Percentiles rank a stretch among this genome's conserved stretches.
phyloP scores from a whole-genome alignment of 169 alveolate species.

The Eimeria nieschulzi region DNA sequence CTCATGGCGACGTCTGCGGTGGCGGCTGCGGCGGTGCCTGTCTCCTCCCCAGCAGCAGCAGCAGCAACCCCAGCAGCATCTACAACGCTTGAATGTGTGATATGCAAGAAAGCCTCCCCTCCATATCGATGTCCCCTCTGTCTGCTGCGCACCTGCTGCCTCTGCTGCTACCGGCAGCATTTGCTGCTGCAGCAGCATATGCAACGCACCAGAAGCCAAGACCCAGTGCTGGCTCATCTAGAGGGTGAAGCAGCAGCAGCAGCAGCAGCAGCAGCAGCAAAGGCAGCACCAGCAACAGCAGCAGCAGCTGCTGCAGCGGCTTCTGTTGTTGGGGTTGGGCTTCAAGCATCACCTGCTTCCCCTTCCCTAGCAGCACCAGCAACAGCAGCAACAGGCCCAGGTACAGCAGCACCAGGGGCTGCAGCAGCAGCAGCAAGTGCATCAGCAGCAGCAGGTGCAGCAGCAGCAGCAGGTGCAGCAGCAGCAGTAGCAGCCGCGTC shows the following conservation, averaged over 20 bases:
- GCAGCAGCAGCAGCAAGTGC: background rate
- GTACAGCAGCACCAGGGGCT: background rate
- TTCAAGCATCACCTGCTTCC: background rate
- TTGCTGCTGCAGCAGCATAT: slow-evolving; percentile 47
- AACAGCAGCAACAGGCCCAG: background rate
- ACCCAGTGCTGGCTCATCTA: slow-evolving; percentile 13
- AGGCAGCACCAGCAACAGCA: background rate
- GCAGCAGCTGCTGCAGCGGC: slow-evolving; percentile 5
- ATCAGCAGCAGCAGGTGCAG: background rate
- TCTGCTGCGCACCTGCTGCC: slow-evolving; percentile 29
- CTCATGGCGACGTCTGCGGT: slow-evolving; percentile 2
- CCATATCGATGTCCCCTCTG: slow-evolving; percentile 21
- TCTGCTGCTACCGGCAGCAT: slow-evolving; percentile 20
- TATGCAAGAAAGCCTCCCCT: background rate
- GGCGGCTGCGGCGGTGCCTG: background rate
- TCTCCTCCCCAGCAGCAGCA: background rate
- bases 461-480: slow-evolving; percentile 19
- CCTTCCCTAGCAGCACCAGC: background rate
- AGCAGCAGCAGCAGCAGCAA: slow-evolving; percentile 1
- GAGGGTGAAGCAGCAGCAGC: slow-evolving; percentile 42
- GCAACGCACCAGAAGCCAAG: slow-evolving; percentile 16
- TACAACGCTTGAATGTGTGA: background rate
- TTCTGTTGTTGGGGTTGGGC: background rate
- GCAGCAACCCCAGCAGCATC: background rate
- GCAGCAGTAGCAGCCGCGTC: slow-evolving; percentile 4